Conservation (phyloP, 768 basidiomycete species). For the Suillus variegatus region DNA sequence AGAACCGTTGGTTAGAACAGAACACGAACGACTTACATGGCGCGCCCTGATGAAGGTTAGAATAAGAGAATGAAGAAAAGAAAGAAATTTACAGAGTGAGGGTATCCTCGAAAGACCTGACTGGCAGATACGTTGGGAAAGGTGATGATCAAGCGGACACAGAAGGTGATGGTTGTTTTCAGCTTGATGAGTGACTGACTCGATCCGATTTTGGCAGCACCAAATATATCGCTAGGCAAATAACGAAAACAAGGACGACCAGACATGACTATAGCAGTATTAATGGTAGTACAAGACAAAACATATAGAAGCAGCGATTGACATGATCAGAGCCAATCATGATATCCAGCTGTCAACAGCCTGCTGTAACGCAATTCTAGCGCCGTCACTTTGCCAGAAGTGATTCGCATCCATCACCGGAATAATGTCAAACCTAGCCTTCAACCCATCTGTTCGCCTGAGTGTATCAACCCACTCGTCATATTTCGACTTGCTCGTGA, state of each 20-base stretch:
- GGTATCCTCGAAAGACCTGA: slow-evolving; percentile 11
- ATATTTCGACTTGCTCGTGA: slow-evolving; percentile 59
- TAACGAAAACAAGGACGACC: slow-evolving; percentile 3
- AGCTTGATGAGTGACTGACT: slow-evolving; percentile 4
- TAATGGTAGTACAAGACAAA: not conserved
- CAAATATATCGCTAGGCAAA: slow-evolving; percentile 1
- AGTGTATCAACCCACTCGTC: slow-evolving; percentile 54
- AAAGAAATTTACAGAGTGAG: slow-evolving; percentile 18
- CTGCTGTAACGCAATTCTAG: slow-evolving; percentile 21
- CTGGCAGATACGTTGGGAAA: slow-evolving; percentile 13
- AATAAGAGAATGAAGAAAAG: slow-evolving; percentile 7
- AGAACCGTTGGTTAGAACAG: slow-evolving; percentile 8
- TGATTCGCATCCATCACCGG: slow-evolving; percentile 55
- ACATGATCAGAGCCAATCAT: not conserved
- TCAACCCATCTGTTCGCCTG: slow-evolving; percentile 18
- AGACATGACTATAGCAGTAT: not conserved
- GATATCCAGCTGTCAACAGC: slow-evolving; percentile 24
- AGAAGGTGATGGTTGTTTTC: slow-evolving; percentile 24
- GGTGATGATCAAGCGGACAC: slow-evolving; percentile 14
- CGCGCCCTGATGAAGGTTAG: slow-evolving; percentile 22
- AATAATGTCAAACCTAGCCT: slow-evolving; percentile 32
- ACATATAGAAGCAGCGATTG: not conserved
- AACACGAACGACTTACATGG: slow-evolving; percentile 27
- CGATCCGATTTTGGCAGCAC: slow-evolving; percentile 21
- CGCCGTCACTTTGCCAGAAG: slow-evolving; percentile 58